A percentile compares a stretch with the other conserved stretches of the same genome.
phyloP scores from a whole-genome alignment of 2,329 filamentous ascomycete species.

The Paecilomyces dactylethromorphus region DNA sequence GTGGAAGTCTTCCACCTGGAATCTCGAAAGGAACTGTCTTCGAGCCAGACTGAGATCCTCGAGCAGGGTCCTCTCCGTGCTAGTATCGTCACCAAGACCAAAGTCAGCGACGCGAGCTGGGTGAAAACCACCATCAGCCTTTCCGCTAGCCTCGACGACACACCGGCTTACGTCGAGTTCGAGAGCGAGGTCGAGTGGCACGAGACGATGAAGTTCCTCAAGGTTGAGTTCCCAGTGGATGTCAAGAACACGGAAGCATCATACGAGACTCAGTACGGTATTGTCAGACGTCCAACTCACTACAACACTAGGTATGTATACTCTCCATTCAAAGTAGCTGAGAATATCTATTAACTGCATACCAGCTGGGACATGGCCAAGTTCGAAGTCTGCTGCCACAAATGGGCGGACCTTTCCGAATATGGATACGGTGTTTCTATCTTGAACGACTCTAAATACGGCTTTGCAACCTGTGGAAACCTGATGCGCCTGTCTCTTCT shows the following conservation, averaged over 20 bases:
- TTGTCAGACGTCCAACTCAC: conserved; percentile 84
- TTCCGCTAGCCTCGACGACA: conserved; percentile 58
- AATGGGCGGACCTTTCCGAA: conserved; percentile 86
- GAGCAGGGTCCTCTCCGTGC: conserved; percentile 69
- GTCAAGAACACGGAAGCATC: conserved; percentile 85
- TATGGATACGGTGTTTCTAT: conserved; percentile 85
- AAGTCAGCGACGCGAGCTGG: conserved; percentile 81
- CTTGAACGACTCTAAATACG: conserved; percentile 92
- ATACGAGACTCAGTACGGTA: conserved; percentile 92
- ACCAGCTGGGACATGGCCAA: conserved; percentile 89
- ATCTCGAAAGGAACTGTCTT: conserved; percentile 68
- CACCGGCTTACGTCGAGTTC: conserved; percentile 68
- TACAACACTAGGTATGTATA: conserved; percentile 75
- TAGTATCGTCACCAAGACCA: conserved; percentile 74
- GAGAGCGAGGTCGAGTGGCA: conserved; percentile 90
- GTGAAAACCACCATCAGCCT: conserved; percentile 81
- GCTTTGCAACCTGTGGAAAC: conserved; percentile 83
- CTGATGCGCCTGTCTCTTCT: conserved; percentile 84
- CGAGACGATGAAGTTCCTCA: conserved; percentile 95
- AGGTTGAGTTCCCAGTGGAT: conserved; percentile 95
- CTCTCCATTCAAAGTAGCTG: neutral
- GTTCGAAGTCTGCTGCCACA: conserved; percentile 94
- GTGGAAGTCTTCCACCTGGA: conserved; percentile 94
- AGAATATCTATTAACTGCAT: conserved; percentile 16
- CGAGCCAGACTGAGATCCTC: conserved; percentile 62